Conservation (phyloP, 306 rosid species). For the Betula pendula region DNA sequence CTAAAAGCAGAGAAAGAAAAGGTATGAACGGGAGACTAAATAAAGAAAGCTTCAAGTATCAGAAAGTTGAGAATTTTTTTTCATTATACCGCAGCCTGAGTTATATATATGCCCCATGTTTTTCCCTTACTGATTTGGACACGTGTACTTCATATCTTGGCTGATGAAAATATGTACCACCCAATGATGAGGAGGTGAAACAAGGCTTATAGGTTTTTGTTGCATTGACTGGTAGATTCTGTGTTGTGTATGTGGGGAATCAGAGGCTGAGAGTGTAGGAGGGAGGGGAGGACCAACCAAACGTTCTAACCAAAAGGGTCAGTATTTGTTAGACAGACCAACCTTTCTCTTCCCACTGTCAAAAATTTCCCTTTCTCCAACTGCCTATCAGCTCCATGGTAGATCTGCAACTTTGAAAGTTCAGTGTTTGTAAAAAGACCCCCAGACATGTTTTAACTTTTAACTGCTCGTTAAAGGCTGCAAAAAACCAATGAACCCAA, state of each 20-base stretch:
- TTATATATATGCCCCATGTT: not conserved
- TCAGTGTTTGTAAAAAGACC: not conserved
- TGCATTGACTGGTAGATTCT: conserved; percentile 48
- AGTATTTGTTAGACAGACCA: conserved; percentile 29
- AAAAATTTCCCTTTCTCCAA: not conserved
- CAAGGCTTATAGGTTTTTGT: conserved; percentile 22
- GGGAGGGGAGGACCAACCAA: conserved; percentile 30
- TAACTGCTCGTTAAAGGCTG: not conserved
- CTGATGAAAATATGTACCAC: not conserved
- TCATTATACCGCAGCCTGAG: not conserved
- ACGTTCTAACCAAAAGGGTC: conserved; percentile 26
- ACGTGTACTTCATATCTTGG: not conserved
- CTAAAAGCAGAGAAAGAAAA: not conserved
- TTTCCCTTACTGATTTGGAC: not conserved
- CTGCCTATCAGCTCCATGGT: conserved; percentile 17
- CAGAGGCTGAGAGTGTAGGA: conserved; percentile 25
- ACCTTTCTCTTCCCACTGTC: conserved; percentile 28
- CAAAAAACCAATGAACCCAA: too few species aligned
- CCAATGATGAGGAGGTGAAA: not conserved
- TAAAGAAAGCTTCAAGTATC: not conserved
- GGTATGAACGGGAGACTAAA: not conserved
- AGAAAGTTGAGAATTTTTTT: not conserved
- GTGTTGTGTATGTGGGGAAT: not conserved
- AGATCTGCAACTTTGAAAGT: not conserved
- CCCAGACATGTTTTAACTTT: not conserved